Evolutionary conservation across 306 rosid genomes (phyloP).

Genomic region (Fagus sylvatica): DNA sequence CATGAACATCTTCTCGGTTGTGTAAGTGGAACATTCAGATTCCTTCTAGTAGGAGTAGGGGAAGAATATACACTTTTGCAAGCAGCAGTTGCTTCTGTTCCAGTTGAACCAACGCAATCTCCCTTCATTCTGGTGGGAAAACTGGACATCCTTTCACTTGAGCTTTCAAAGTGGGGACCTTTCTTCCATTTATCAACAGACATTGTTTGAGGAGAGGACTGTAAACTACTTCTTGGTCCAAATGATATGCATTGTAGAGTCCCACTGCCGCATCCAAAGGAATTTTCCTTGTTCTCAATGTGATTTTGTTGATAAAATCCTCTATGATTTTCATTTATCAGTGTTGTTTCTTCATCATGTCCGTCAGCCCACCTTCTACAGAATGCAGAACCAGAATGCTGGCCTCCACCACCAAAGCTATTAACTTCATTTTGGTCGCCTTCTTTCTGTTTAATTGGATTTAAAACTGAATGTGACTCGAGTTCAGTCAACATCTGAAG

Average conservation of each 20-base stretch:
- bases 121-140: slow-evolving; percentile 30
- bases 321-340: not conserved
- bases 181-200: slow-evolving; percentile 28
- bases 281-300: not conserved
- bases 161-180: slow-evolving; percentile 24
- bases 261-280: not conserved
- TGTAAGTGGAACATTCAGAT: slow-evolving; percentile 37
- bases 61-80: slow-evolving; percentile 40
- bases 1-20: slow-evolving; percentile 56
- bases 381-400: slow-evolving; percentile 10
- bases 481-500: slow-evolving; percentile 53
- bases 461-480: slow-evolving; percentile 5
- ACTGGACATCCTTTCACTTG: slow-evolving; percentile 23
- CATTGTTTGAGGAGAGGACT: slow-evolving; percentile 27
- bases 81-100: slow-evolving; percentile 32
- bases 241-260: not conserved
- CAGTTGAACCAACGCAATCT: slow-evolving; percentile 22
- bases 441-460: too few species aligned
- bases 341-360: not conserved
- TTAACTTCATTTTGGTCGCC: not conserved
- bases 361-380: slow-evolving; percentile 20
- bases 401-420: not conserved
- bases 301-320: slow-evolving; percentile 7
- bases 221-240: slow-evolving; percentile 30
- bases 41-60: slow-evolving; percentile 38